Evolutionary conservation across 2,329 filamentous ascomycete species (phyloP).

Genomic region (Trichoderma atroviride): DNA sequence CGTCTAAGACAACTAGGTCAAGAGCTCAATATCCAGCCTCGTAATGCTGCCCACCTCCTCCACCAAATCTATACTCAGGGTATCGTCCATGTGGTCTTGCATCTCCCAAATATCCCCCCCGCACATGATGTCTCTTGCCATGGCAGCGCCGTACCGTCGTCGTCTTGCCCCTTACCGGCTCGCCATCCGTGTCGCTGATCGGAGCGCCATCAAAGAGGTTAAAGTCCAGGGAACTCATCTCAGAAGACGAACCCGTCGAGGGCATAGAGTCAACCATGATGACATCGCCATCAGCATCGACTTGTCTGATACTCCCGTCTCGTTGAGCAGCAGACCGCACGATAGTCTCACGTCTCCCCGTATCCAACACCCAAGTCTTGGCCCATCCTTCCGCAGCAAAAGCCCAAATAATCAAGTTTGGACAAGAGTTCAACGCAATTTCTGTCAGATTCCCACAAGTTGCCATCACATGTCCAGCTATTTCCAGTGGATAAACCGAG

Average conservation of each 20-base stretch:
- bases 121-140: slow-evolving; percentile 5
- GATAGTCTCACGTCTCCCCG: slow-evolving; percentile 30
- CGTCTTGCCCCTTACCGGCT: not conserved
- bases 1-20: slow-evolving; percentile 12
- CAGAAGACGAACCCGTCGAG: not conserved
- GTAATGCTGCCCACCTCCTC: slow-evolving; percentile 43
- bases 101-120: slow-evolving; percentile 23
- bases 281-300: slow-evolving; percentile 39
- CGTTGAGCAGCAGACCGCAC: slow-evolving; percentile 33
- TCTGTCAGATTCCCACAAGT: slow-evolving; percentile 39
- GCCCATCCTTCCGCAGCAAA: slow-evolving; percentile 42
- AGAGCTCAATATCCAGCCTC: slow-evolving; percentile 45
- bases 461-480: slow-evolving; percentile 39
- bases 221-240: slow-evolving; percentile 9
- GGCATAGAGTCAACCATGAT: slow-evolving; percentile 34
- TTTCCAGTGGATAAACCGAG: slow-evolving; percentile 36
- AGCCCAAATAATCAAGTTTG: slow-evolving; percentile 42
- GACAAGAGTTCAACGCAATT: slow-evolving; percentile 39
- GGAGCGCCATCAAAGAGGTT: slow-evolving; percentile 25
- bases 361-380: slow-evolving; percentile 39
- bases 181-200: not conserved
- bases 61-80: slow-evolving; percentile 38
- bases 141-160: not conserved
- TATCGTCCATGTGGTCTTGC: slow-evolving; percentile 31
- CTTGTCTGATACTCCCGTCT: slow-evolving; percentile 39